Evolutionary conservation across 495 filamentous ascomycete genomes (phyloP).

Genomic region (Hyaloscypha hepaticicola): DNA sequence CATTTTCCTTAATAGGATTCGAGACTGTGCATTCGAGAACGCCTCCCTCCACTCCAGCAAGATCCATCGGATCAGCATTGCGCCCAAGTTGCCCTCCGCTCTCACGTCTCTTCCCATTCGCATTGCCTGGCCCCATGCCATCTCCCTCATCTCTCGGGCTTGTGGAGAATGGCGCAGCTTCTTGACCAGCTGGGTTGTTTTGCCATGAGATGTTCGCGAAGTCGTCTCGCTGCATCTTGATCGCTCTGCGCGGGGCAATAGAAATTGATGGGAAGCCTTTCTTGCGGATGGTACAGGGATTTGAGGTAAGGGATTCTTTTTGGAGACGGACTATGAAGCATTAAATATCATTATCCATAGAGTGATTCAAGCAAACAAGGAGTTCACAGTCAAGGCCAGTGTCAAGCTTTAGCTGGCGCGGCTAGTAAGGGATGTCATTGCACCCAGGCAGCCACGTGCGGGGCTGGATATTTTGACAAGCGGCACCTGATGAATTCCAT

Average conservation of each 20-base stretch:
- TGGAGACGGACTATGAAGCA: not conserved
- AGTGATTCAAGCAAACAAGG: not conserved
- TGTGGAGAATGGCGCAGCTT: not conserved
- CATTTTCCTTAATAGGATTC: conserved; percentile 84
- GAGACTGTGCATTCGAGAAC: conserved; percentile 80
- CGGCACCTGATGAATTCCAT: not conserved
- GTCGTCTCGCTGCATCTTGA: conserved; percentile 26
- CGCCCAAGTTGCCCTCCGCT: conserved; percentile 48
- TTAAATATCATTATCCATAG: not conserved
- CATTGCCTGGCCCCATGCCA: conserved; percentile 3
- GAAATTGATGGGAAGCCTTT: not conserved
- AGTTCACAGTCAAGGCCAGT: not conserved
- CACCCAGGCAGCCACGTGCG: conserved; percentile 2
- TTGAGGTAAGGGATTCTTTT: not conserved
- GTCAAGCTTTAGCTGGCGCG: not conserved
- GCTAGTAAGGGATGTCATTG: conserved; percentile 15
- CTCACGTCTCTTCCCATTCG: conserved; percentile 14
- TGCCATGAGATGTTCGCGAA: conserved; percentile 31
- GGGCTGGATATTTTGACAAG: not conserved
- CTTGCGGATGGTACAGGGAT: not conserved
- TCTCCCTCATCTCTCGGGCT: not conserved
- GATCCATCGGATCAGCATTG: conserved; percentile 29
- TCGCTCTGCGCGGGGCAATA: conserved; percentile 16
- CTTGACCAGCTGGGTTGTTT: conserved; percentile 10
- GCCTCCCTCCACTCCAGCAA: conserved; percentile 66